A percentile compares a stretch with the other conserved stretches of the same genome.
Evolutionary conservation across 805 yeast genomes (phyloP).

Genomic region (Kodamaea leandrae): DNA sequence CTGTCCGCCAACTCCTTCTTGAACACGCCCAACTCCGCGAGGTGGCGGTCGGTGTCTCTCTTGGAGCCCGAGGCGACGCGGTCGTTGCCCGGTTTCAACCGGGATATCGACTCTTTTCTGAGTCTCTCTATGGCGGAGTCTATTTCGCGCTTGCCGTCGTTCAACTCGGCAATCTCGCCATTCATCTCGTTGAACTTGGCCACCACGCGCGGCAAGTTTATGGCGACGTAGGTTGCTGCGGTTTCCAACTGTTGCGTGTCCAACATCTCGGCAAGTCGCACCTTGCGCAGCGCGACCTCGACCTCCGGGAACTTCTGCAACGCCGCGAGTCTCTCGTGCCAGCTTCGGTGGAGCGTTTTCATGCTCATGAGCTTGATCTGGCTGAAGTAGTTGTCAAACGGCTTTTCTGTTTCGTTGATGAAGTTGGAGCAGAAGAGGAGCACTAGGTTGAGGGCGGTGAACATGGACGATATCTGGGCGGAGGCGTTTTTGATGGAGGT

Average conservation of each 20-base stretch:
- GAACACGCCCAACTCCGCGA: constrained; percentile 32
- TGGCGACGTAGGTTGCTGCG: constrained; percentile 28
- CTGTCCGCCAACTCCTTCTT: constrained; percentile 22
- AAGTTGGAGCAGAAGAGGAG: constrained; percentile 50
- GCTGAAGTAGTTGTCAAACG: constrained; percentile 38
- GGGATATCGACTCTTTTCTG: constrained; percentile 34
- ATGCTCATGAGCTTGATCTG: constrained; percentile 36
- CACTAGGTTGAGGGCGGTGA: constrained; percentile 47
- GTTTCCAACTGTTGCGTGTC: constrained; percentile 24
- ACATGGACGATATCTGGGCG: constrained; percentile 32
- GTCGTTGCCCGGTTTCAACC: constrained; percentile 20
- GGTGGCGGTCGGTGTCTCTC: constrained; percentile 28
- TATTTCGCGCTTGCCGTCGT: constrained; percentile 34
- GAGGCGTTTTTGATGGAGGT: neutral
- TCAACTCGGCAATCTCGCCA: constrained; percentile 34
- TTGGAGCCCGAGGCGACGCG: neutral
- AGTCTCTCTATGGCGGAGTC: constrained; percentile 42
- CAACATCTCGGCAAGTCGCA: constrained; percentile 33
- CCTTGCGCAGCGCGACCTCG: constrained; percentile 27
- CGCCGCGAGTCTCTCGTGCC: constrained; percentile 33
- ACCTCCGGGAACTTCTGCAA: constrained; percentile 38
- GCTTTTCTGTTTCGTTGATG: constrained; percentile 48
- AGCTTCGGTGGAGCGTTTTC: constrained; percentile 40
- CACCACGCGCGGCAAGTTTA: constrained; percentile 30
- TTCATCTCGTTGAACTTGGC: constrained; percentile 32